Base-by-base conservation (phyloP, 495 filamentous ascomycete genomes). In the Xylaria cubensis region DNA sequence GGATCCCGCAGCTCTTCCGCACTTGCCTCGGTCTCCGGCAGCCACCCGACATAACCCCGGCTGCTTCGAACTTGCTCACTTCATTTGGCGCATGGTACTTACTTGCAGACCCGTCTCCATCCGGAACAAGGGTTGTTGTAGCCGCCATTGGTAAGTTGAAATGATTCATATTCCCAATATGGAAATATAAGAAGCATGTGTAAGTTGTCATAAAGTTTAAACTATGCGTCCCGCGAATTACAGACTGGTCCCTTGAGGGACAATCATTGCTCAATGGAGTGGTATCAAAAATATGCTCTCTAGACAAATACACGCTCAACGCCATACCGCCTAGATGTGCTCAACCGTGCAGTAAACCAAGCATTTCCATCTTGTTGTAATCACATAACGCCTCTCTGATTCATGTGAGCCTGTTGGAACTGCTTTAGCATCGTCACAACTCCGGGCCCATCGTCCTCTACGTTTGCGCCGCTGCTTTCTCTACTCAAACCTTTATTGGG, bases 341-440 rank as follows among this genome's bases (percentile, higher is more conserved):
- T 48, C 24, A 29, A 21, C 48, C 59, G 32, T 71, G 50, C 10
- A 67, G 6, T 29, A 67, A 56, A 50, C 50, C 34, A 44, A 44
- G 4, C 24, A 62, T 50, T 7, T 42, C 26, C 34, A 13, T 62
- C 42, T 65, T 65, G 36, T 46, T 50, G 12, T 15, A 4, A 34
- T 80, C 74, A 85, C 73, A 83, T 75, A 68, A 84, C 78, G 0
- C 82, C 83, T 44, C 82, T 74, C n/a, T 80, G 77, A 41, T 93
- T 91, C 68, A 90, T 89, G 78, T 95, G 93, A 67, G 88, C 93
- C 81, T 91, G 94, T 79, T 94, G 92, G 79, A 97, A 97, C 78
- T 98, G 92, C 77, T 95, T 93, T 58, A 99, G 87, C 80, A 98
- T 82, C 3, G 92, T 92, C 69, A 99, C 84, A 13, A 99, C 96